These are phyloP conservation scores for Coleophoma crateriformis DNA, from an alignment of 2,329 filamentous ascomycete species.

Conservation along the genomic window DNA sequence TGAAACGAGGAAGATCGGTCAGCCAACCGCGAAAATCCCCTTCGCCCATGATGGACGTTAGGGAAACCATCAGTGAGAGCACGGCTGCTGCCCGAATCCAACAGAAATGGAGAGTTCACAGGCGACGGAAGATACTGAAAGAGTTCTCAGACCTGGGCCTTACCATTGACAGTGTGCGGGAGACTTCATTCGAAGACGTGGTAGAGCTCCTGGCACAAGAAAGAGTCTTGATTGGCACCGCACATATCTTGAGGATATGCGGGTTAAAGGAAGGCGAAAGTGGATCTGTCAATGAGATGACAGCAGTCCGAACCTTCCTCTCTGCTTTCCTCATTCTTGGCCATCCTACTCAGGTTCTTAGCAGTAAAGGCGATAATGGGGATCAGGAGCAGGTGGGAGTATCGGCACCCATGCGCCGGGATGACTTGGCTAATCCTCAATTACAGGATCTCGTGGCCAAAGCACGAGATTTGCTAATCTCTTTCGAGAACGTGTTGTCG, in stretches of 20 bases:
- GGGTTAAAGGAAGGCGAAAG: conserved; percentile 60
- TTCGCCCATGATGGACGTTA: conserved; percentile 41
- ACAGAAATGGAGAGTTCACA: conserved; percentile 59
- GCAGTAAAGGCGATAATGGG: conserved; percentile 57
- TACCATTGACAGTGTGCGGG: conserved; percentile 63
- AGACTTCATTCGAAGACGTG: conserved; percentile 70
- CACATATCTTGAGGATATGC: conserved; percentile 63
- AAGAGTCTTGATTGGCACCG: conserved; percentile 59
- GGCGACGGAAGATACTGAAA: conserved; percentile 53
- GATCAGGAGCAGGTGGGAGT: conserved; percentile 52
- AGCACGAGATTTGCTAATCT: conserved; percentile 69
- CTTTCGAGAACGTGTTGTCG: conserved; percentile 69
- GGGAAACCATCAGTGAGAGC: conserved; percentile 46
- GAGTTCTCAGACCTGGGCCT: conserved; percentile 63
- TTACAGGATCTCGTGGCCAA: conserved; percentile 70
- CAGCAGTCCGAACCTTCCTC: conserved; percentile 68
- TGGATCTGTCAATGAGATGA: conserved; percentile 62
- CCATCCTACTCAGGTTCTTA: conserved; percentile 73
- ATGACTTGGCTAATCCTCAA: conserved; percentile 55
- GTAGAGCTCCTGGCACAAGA: conserved; percentile 62
- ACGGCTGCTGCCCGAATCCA: conserved; percentile 63
- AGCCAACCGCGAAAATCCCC: conserved; percentile 47
- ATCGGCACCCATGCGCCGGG: conserved; percentile 36
- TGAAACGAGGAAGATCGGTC: conserved; percentile 46
- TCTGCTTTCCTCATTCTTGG: conserved; percentile 76